Evolutionary conservation across 495 filamentous ascomycete species (phyloP), one percentile per base, ranked within the genome.

Genomic region (Penicillium pancosmium): DNA sequence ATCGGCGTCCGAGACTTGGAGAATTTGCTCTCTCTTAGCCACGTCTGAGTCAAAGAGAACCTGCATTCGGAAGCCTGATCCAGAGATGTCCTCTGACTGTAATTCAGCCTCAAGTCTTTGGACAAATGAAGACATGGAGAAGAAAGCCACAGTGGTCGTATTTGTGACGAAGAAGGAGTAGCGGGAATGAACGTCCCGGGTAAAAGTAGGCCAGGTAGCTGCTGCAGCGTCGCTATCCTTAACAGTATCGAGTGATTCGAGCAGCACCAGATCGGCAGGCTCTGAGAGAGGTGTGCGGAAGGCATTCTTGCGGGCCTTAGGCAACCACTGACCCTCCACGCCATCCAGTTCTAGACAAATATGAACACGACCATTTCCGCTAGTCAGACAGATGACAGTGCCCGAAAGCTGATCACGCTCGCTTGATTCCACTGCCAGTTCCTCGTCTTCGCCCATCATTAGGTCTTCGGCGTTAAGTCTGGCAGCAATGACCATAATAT

Each of bases 301-400:
- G 2, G 72, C 64, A 52, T 76, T 78, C 50, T 72, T 73, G 68
- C 79, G 62, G 61, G 77, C 65, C 72, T 83, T 86, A 3, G 91
- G 91, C 10, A 96, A 82, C 92, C 92, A 97, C 65, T 91, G 86
- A 9, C 88, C 92, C 69, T 93, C 86, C 1, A 95, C 83, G 0
- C 89, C 90, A 34, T 92, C 86, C 3, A 92, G 67, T 64, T 94
- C 90, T 16, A 97, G 78, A 65, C 89, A 95, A 19, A 95, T 73
- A 55, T 91, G 86, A 16, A 95, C 76, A 62, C 88, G 82, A 19
- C 89, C 89, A 61, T 81, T 88, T 34, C 82, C 86, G 5, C 89
- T 91, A 5, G 91, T 77, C 1, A 96, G 71, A 68, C 91, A 95
- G 36, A 97, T 73, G 19, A 93, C 76, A 1, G 87, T 83, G 12